These are phyloP conservation scores for Aspergillus terreus DNA, from an alignment of 2,329 filamentous ascomycete species.

Conservation along the genomic window DNA sequence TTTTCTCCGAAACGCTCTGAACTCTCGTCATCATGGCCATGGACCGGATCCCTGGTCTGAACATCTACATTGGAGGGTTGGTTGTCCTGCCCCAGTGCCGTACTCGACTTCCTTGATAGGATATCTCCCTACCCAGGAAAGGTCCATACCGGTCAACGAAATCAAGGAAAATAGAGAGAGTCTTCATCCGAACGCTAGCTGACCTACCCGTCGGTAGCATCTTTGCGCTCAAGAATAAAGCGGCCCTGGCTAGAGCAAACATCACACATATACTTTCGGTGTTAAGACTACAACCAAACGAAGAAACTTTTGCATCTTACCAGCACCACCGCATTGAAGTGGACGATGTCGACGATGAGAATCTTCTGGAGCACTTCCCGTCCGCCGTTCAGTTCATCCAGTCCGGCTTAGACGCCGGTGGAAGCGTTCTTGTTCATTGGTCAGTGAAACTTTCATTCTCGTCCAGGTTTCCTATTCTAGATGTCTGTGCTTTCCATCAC, in stretches of 20 bases:
- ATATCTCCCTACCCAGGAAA: neutral
- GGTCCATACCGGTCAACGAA: neutral
- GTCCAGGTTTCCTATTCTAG: neutral
- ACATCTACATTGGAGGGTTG: conserved; percentile 77
- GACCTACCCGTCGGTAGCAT: conserved; percentile 54
- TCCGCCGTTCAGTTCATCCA: conserved; percentile 79
- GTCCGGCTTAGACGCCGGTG: conserved; percentile 61
- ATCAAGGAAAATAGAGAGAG: neutral
- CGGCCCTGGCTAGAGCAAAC: conserved; percentile 65
- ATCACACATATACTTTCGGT: conserved; percentile 93
- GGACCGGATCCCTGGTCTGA: conserved; percentile 65
- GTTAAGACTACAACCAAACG: conserved; percentile 58
- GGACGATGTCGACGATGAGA: conserved; percentile 86
- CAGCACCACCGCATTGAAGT: conserved; percentile 77
- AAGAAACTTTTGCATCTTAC: conserved; percentile 58
- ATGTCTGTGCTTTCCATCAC: neutral
- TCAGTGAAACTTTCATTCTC: conserved; percentile 43
- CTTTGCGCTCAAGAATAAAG: conserved; percentile 70
- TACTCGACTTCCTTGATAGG: neutral
- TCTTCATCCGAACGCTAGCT: neutral
- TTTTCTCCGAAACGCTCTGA: neutral
- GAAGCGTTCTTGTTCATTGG: conserved; percentile 66
- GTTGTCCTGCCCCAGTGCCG: conserved; percentile 16
- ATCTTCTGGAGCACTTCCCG: conserved; percentile 77
- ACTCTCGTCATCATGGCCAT: conserved; percentile 38